Percentiles rank a stretch among this genome's conserved stretches.
These are phyloP conservation scores for Ceratobasidium sp. DNA, from an alignment of 1,284 basidiomycete species.

Conservation along the genomic window DNA sequence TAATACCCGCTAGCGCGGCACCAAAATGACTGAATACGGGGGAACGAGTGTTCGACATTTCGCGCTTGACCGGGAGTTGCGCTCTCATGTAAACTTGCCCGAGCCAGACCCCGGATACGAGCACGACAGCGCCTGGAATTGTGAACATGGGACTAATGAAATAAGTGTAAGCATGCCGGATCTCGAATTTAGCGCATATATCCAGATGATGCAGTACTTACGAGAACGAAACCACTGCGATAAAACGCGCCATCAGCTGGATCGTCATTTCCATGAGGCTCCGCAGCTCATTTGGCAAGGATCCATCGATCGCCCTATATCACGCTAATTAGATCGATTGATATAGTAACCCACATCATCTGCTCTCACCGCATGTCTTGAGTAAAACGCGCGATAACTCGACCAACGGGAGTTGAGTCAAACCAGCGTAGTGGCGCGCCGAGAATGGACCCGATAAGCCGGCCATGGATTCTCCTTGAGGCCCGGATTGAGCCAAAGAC, in stretches of 20 bases:
- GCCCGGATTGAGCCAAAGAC: slow-evolving; percentile 65
- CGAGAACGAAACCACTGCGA: slow-evolving; percentile 58
- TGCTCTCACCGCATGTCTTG: slow-evolving; percentile 14
- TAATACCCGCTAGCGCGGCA: slow-evolving; percentile 74
- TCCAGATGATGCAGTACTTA: background rate
- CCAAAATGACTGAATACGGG: slow-evolving; percentile 80
- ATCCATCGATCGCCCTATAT: slow-evolving; percentile 37
- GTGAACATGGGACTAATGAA: slow-evolving; percentile 53
- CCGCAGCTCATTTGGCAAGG: slow-evolving; percentile 50
- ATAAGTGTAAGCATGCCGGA: slow-evolving; percentile 26
- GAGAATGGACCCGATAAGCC: slow-evolving; percentile 69
- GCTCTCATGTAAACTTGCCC: slow-evolving; percentile 70
- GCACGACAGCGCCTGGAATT: slow-evolving; percentile 59
- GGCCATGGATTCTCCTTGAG: slow-evolving; percentile 68
- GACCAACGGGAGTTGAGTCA: slow-evolving; percentile 60
- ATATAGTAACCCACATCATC: no score
- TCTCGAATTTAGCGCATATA: slow-evolving; percentile 60
- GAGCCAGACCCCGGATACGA: slow-evolving; percentile 63
- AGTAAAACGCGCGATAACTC: slow-evolving; percentile 61
- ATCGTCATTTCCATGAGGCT: slow-evolving; percentile 56
- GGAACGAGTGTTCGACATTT: slow-evolving; percentile 75
- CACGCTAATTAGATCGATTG: background rate
- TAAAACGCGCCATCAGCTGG: slow-evolving; percentile 58
- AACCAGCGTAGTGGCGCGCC: slow-evolving; percentile 67
- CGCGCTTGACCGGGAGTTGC: slow-evolving; percentile 81